Evolutionary conservation across 176 grass and related monocot species (phyloP).

Genomic region (Zoysia pacifica): DNA sequence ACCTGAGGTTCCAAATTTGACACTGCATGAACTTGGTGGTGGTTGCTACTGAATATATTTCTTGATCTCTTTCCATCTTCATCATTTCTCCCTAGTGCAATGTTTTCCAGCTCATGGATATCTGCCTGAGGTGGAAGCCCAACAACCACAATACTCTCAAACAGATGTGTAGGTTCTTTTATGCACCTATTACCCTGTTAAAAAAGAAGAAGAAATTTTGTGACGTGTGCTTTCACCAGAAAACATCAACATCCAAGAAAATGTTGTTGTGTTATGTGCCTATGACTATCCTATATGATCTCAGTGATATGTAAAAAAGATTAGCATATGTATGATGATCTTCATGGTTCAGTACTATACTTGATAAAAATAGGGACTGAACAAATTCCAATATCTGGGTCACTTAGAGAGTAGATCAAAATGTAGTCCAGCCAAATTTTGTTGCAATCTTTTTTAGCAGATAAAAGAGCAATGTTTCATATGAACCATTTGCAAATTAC

Average conservation of each 20-base stretch:
- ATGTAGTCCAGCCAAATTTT: too few species aligned
- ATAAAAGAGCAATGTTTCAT: constrained; percentile 13
- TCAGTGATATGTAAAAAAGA: not conserved
- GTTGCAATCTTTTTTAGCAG: not conserved
- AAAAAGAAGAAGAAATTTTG: constrained; percentile 34
- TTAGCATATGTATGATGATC: not conserved
- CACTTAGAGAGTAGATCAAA: too few species aligned
- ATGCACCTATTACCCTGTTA: constrained; percentile 70
- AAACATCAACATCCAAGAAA: constrained; percentile 8
- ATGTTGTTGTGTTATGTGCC: not conserved
- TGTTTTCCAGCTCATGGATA: constrained; percentile 67
- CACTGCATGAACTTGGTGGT: constrained; percentile 84
- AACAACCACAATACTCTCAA: constrained; percentile 92
- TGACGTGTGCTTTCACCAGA: not conserved
- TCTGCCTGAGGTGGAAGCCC: constrained; percentile 90
- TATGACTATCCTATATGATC: constrained; percentile 1
- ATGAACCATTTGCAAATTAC: constrained; percentile 11
- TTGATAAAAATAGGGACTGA: not conserved
- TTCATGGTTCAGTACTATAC: too few species aligned
- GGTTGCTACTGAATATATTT: constrained; percentile 61
- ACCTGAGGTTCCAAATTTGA: constrained; percentile 97
- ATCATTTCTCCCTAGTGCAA: constrained; percentile 67
- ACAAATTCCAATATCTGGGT: too few species aligned
- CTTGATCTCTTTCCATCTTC: constrained; percentile 67
- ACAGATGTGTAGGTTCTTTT: constrained; percentile 77